Evolutionary conservation across 192 early-diverging fungal species (phyloP).

Genomic region (Powellomyces hirtus): DNA sequence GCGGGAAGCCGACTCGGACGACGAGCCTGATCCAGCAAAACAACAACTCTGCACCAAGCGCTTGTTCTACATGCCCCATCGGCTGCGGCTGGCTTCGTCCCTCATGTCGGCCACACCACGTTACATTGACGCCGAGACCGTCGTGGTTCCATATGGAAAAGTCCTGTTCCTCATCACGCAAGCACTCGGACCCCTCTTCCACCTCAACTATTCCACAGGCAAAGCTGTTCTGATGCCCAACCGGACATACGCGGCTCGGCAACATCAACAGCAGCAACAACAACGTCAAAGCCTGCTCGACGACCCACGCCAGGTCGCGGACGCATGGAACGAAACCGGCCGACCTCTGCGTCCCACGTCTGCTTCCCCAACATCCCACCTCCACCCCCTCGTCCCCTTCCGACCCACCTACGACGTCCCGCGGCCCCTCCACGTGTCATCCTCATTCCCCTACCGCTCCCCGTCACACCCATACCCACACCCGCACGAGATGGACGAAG

Average conservation of each 20-base stretch:
- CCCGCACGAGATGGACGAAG: neutral
- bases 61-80: constrained; percentile 14
- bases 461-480: neutral
- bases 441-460: neutral
- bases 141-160: constrained; percentile 10
- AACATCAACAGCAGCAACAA: neutral
- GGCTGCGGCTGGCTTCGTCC: neutral
- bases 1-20: no score
- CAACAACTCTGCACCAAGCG: constrained; percentile 1
- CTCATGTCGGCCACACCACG: no score
- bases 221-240: no score
- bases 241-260: neutral
- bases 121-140: constrained; percentile 4
- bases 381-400: neutral
- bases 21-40: neutral
- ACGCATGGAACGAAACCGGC: neutral
- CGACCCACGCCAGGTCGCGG: neutral
- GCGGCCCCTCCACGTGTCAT: neutral
- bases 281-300: neutral
- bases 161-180: constrained; percentile 6
- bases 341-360: neutral
- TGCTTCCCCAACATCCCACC: neutral
- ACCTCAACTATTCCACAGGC: no score
- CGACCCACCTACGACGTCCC: neutral
- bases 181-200: neutral